Evolutionary conservation across 495 filamentous ascomycete species (phyloP), one percentile per base, ranked within the genome.

Genomic region (Lasiosphaeris hirsuta): DNA sequence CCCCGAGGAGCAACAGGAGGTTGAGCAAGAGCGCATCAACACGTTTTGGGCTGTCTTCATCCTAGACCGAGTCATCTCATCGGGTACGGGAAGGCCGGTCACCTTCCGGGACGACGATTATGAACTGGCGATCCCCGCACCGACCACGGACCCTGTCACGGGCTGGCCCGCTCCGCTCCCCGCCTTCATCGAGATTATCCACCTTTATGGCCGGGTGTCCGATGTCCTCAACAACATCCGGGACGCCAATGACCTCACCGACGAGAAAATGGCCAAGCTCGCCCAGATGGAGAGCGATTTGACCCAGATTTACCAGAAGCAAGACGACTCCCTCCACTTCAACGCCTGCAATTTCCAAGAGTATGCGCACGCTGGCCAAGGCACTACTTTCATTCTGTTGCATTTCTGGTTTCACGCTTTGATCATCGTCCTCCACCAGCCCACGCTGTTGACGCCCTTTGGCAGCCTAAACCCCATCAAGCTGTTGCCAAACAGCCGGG

Each of bases 401-500:
- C 90, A 95, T 66, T 90, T 93, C 66, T 95, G 90, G 90, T 93
- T 93, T 63, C 90, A 95, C 63, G 88, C 90, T 0, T 72, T 93
- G 40, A 91, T 95, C 54, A 88, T 92, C 36, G 77, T 95, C 8
- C 78, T 95, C 9, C 89, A 95, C 64, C 89, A 90, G 57, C 90
- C 90, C 1, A 90, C 88, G 1, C 70, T 94, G 6, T 75, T 94
- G 33, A 85, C 90, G 57, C 87, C 85, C 0, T 90, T 90, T 59
- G 88, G 87, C 50, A 86, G 84, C 14, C 70, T 76, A 38, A 70
- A 67, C 43, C 78, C 80, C 23, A 81, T 86, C 51, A 84, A 87
- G 40, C 77, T 92, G 7, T 84, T 88, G 56, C 81, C 86, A 1
- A 87, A 92, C 58, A 91, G 88, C 54, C 83, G 86, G 42, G 88